These are phyloP conservation scores for Tulasnella sp. DNA, from an alignment of 768 basidiomycete genomes.

Conservation along the genomic window DNA sequence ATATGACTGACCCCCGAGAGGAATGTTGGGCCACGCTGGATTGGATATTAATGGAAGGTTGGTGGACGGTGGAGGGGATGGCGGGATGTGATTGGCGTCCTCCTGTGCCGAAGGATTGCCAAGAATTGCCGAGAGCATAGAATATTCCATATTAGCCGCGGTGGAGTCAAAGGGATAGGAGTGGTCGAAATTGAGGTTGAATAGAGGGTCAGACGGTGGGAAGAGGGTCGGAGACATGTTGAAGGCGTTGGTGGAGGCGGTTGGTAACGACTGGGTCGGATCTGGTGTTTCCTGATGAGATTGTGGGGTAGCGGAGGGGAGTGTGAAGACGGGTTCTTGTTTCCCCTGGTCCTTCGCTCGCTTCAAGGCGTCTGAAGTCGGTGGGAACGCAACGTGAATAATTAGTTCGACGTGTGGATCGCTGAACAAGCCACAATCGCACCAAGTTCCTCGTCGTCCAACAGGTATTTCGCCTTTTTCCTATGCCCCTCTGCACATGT, in stretches of 20 bases:
- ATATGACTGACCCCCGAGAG: background rate
- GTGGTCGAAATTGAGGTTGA: slow-evolving; percentile 58
- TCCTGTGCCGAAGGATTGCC: slow-evolving; percentile 51
- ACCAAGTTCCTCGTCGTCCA: slow-evolving; percentile 93
- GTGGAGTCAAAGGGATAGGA: slow-evolving; percentile 73
- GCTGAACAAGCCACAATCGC: slow-evolving; percentile 27
- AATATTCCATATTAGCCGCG: slow-evolving; percentile 87
- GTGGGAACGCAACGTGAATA: background rate
- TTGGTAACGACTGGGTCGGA: background rate
- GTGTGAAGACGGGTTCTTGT: background rate
- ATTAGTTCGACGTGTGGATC: background rate
- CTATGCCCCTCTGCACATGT: slow-evolving; percentile 91
- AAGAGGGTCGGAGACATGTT: slow-evolving; percentile 11
- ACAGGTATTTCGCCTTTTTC: slow-evolving; percentile 96
- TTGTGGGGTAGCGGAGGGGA: background rate
- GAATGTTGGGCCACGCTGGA: slow-evolving; percentile 18
- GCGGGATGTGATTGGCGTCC: slow-evolving; percentile 14
- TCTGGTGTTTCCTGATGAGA: background rate
- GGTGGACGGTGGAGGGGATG: slow-evolving; percentile 4
- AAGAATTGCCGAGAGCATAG: slow-evolving; percentile 86
- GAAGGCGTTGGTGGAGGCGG: slow-evolving; percentile 6
- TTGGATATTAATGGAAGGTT: slow-evolving; percentile 14
- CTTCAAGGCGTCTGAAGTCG: slow-evolving; percentile 17
- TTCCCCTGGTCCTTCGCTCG: slow-evolving; percentile 19
- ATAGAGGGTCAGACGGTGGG: slow-evolving; percentile 47